A percentile compares a stretch with the other conserved stretches of the same genome.
These are phyloP conservation scores for Hericium coralloides DNA, from an alignment of 768 basidiomycete genomes.

Conservation along the genomic window DNA sequence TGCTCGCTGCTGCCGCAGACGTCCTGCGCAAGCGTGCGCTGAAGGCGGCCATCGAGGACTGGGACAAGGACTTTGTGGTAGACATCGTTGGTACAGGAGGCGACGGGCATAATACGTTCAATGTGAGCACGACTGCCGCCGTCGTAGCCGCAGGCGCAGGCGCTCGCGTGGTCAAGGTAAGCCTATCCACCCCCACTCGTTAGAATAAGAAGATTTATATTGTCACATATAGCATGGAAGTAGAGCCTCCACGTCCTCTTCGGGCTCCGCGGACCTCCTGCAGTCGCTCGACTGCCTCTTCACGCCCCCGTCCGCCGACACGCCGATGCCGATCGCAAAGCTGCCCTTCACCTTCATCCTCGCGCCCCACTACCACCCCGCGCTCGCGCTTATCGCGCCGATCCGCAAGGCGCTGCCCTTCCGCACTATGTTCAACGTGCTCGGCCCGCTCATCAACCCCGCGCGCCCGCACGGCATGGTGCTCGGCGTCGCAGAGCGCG, in stretches of 20 bases:
- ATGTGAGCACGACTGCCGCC: slow-evolving; percentile 91
- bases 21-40: slow-evolving; percentile 65
- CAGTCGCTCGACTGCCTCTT: slow-evolving; percentile 77
- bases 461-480: slow-evolving; percentile 82
- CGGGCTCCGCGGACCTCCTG: slow-evolving; percentile 90
- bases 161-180: slow-evolving; percentile 85
- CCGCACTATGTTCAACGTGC: slow-evolving; percentile 92
- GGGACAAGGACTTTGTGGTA: slow-evolving; percentile 53
- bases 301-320: slow-evolving; percentile 48
- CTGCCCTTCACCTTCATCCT: slow-evolving; percentile 89
- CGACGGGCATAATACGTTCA: slow-evolving; percentile 93
- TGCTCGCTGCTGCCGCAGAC: slow-evolving; percentile 70
- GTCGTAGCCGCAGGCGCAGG: slow-evolving; percentile 94
- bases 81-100: slow-evolving; percentile 93
- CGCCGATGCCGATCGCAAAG: slow-evolving; percentile 46
- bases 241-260: slow-evolving; percentile 85
- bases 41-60: slow-evolving; percentile 47
- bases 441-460: slow-evolving; percentile 93
- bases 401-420: slow-evolving; percentile 83
- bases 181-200: slow-evolving; percentile 9
- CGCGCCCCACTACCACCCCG: slow-evolving; percentile 89
- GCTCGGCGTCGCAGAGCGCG: slow-evolving; percentile 77
- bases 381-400: slow-evolving; percentile 73
- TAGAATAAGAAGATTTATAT: not conserved
- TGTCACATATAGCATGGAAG: slow-evolving; percentile 64